Conservation (phyloP, 106 monocot species). For the Allium fistulosum region DNA sequence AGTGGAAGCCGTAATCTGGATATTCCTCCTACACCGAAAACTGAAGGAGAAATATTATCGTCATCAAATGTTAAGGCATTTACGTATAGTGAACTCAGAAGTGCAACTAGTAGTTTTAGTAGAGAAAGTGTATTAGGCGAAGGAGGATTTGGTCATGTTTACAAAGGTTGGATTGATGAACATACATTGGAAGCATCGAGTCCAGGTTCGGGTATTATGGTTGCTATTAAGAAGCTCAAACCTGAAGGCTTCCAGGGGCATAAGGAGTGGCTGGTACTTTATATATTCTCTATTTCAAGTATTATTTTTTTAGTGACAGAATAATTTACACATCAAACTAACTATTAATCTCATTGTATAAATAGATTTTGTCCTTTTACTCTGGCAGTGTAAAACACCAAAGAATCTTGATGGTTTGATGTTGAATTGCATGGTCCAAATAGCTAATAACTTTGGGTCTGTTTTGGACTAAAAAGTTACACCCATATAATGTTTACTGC, state of each 20-base stretch:
- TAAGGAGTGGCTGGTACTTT: conserved; percentile 27
- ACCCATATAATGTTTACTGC: too few relatives aligned
- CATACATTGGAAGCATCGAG: conserved; percentile 17
- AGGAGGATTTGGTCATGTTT: conserved; percentile 35
- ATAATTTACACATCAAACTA: too few relatives aligned
- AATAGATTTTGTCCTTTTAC: too few relatives aligned
- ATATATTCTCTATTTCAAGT: not conserved
- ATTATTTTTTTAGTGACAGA: too few relatives aligned
- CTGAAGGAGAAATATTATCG: conserved; percentile 41
- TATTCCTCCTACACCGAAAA: conserved; percentile 30
- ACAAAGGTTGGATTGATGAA: conserved; percentile 32
- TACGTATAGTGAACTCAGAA: conserved; percentile 24
- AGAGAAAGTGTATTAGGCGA: conserved; percentile 27
- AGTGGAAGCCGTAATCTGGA: conserved; percentile 21
- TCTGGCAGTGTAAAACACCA: too few relatives aligned
- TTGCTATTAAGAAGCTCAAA: conserved; percentile 33
- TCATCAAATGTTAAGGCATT: conserved; percentile 25
- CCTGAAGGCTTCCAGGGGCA: conserved; percentile 33
- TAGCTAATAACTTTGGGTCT: too few relatives aligned
- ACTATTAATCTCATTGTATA: too few relatives aligned
- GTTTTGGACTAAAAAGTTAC: too few relatives aligned
- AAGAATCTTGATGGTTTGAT: too few relatives aligned
- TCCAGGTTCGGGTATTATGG: conserved; percentile 24
- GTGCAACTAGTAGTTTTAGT: conserved; percentile 24
- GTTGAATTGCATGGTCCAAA: too few relatives aligned